phyloP scores from a whole-genome alignment of 176 grass and related monocot species.

The Aegilops umbellulata region DNA sequence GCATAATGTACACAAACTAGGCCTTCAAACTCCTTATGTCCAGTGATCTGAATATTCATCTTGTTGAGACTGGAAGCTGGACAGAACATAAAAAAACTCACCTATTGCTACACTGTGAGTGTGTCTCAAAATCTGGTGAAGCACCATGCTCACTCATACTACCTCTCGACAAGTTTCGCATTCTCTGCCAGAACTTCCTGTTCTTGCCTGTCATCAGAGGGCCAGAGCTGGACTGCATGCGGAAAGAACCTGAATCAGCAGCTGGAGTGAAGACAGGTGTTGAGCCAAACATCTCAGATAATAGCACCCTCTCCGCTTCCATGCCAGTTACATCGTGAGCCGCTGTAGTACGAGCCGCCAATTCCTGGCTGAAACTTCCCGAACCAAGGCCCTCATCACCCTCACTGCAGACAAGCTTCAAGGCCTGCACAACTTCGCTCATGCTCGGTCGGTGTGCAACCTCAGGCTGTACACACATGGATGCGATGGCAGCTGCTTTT shows the following conservation, averaged over 20 bases:
- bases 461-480: conserved; percentile 96
- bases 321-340: conserved; percentile 42
- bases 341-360: conserved; percentile 26
- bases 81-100: conserved; percentile 4
- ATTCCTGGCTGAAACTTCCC: conserved; percentile 62
- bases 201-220: conserved; percentile 63
- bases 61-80: not conserved
- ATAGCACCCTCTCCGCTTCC: conserved; percentile 80
- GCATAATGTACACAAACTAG: conserved; percentile 31
- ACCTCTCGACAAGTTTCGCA: conserved; percentile 62
- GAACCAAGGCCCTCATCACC: conserved; percentile 56
- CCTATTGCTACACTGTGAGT: conserved; percentile 40
- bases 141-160: conserved; percentile 83
- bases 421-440: conserved; percentile 95
- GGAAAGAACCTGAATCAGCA: conserved; percentile 55
- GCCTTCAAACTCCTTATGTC: conserved; percentile 13
- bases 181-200: conserved; percentile 78
- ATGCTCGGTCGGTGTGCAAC: conserved; percentile 91
- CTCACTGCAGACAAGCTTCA: conserved; percentile 86
- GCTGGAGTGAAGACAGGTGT: conserved; percentile 51
- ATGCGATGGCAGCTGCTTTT: conserved; percentile 89
- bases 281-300: conserved; percentile 69
- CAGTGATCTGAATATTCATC: not conserved
- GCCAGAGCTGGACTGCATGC: conserved; percentile 73
- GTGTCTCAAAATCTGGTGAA: conserved; percentile 56